A percentile compares a stretch with the other conserved stretches of the same genome.
Conservation (phyloP, 768 basidiomycete genomes). For the Suillus bovinus region DNA sequence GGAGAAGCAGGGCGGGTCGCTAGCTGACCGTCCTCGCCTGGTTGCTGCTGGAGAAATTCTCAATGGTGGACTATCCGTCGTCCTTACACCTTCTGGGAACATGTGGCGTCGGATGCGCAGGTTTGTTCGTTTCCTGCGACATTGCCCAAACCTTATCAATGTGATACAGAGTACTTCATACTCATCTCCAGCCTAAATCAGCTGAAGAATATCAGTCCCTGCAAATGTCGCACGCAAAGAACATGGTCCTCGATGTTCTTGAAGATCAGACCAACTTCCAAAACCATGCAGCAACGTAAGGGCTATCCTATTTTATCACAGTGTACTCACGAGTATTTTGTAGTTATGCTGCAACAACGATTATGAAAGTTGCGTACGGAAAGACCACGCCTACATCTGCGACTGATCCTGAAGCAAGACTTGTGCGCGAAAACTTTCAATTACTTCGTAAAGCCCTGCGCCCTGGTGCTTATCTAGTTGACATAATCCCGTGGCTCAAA, state of each 20-base stretch:
- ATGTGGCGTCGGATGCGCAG: conserved; percentile 3
- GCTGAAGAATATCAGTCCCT: background rate
- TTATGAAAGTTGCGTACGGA: background rate
- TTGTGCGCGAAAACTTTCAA: background rate
- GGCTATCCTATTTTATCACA: background rate
- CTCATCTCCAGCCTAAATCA: background rate
- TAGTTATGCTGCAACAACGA: background rate
- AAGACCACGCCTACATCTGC: background rate
- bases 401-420: background rate
- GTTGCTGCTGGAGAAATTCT: background rate
- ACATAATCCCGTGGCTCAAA: background rate
- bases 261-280: background rate
- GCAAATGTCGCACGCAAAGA: background rate
- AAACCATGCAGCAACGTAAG: background rate
- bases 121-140: background rate
- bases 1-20: background rate
- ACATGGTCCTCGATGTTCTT: background rate
- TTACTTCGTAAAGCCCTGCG: background rate
- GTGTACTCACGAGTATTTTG: background rate
- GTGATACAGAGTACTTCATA: background rate
- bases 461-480: background rate
- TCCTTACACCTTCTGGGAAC: background rate
- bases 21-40: background rate
- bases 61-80: background rate
- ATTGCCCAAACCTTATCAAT: no score